These are phyloP conservation scores for Lagenidium giganteum DNA, from an alignment of 352 stramenopile species.

Conservation along the genomic window DNA sequence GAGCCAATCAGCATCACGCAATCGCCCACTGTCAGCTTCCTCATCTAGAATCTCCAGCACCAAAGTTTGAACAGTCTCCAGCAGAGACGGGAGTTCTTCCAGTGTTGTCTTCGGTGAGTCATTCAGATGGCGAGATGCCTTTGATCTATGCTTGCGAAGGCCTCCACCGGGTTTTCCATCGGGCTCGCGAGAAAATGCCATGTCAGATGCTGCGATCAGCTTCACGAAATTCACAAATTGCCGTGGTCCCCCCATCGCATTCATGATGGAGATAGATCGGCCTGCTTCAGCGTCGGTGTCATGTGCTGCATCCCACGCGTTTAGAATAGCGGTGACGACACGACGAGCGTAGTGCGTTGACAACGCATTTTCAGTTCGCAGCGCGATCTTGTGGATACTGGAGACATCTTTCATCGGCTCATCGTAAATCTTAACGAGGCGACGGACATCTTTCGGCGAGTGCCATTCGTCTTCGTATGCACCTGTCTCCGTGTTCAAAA, in stretches of 20 bases:
- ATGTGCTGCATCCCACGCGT: constrained; percentile 3
- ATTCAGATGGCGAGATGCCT: too few relatives aligned
- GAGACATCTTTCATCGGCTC: constrained; percentile 53
- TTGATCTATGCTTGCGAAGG: not conserved
- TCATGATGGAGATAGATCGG: constrained; percentile 29
- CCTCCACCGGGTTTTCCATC: too few relatives aligned
- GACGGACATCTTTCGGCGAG: constrained; percentile 60
- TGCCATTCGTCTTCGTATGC: constrained; percentile 85
- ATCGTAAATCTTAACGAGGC: constrained; percentile 78
- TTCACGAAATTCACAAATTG: constrained; percentile 83
- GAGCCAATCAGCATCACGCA: constrained; percentile 16
- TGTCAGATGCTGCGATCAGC: constrained; percentile 74
- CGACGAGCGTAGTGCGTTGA: constrained; percentile 79
- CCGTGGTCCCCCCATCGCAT: constrained; percentile 50
- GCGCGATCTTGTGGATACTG: constrained; percentile 73
- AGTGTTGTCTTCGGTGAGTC: too few relatives aligned
- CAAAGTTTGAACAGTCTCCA: constrained; percentile 45
- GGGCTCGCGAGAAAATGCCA: constrained; percentile 34
- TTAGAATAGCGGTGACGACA: constrained; percentile 35
- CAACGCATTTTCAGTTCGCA: constrained; percentile 75
- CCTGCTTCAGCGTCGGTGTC: not conserved
- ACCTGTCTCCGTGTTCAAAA: constrained; percentile 83
- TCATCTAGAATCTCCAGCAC: constrained; percentile 50
- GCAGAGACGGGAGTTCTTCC: constrained; percentile 35
- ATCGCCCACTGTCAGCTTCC: constrained; percentile 35